A percentile compares a stretch with the other conserved stretches of the same genome.
Conservation (phyloP, 2,329 filamentous ascomycete species). For the Dactylellina leptospora region DNA sequence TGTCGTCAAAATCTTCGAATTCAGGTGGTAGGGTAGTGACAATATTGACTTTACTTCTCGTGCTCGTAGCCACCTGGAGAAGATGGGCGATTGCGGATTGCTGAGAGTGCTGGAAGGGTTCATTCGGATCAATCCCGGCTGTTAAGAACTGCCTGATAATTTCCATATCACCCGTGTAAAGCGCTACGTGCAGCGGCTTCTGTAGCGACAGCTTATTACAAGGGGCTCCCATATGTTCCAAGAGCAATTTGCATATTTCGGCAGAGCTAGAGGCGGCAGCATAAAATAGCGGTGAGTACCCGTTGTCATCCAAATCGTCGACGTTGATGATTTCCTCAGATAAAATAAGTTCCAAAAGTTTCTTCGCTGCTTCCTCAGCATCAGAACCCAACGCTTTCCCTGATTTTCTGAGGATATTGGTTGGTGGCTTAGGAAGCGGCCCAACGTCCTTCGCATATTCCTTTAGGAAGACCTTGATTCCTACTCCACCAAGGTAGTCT, state of each 20-base stretch:
- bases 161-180: constrained; percentile 12
- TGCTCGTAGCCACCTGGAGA: not conserved
- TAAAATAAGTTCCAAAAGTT: not conserved
- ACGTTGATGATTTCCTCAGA: not conserved
- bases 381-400: not conserved
- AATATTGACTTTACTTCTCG: not conserved
- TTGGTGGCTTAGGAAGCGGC: not conserved
- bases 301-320: not conserved
- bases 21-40: not conserved
- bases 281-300: constrained; percentile 11
- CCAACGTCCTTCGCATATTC: not conserved
- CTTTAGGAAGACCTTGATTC: not conserved
- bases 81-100: not conserved
- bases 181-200: constrained; percentile 7
- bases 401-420: not conserved
- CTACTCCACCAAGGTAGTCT: not conserved
- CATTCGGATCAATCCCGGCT: not conserved
- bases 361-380: not conserved
- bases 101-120: constrained; percentile 1
- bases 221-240: not conserved
- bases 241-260: constrained; percentile 1
- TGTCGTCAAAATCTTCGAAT: not conserved
- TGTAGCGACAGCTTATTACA: not conserved
- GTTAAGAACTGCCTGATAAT: constrained; percentile 10
- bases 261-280: not conserved